Conservation (phyloP, 1,139 yeast genomes). For the Schwanniomyces etchellsii region DNA sequence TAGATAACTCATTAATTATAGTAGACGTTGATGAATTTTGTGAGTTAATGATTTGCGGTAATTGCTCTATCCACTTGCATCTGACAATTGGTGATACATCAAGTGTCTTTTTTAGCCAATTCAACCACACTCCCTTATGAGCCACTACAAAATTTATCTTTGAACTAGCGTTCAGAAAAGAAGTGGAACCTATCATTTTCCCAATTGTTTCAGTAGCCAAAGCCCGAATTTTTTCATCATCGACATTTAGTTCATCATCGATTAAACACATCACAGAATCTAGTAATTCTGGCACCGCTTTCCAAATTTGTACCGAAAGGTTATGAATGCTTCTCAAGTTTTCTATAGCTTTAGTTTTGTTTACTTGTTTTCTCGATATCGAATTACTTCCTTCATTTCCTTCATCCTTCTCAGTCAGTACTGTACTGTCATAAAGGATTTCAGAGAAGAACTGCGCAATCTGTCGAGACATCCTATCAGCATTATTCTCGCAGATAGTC, state of each 20-base stretch:
- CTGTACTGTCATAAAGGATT: conserved; percentile 49
- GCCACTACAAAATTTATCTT: conserved; percentile 53
- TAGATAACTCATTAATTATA: conserved; percentile 43
- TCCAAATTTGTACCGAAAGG: conserved; percentile 69
- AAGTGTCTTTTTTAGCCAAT: conserved; percentile 68
- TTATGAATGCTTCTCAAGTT: conserved; percentile 56
- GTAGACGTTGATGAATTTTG: conserved; percentile 46
- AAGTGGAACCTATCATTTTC: conserved; percentile 46
- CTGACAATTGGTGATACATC: conserved; percentile 67
- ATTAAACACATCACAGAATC: conserved; percentile 73
- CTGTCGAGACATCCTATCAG: conserved; percentile 72
- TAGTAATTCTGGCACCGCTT: conserved; percentile 66
- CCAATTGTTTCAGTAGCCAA: conserved; percentile 76
- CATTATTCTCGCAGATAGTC: conserved; percentile 62
- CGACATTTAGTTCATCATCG: conserved; percentile 76
- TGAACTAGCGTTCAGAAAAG: conserved; percentile 15
- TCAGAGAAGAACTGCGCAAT: conserved; percentile 81
- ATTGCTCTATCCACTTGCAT: conserved; percentile 61
- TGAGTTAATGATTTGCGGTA: conserved; percentile 24
- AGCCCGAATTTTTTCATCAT: conserved; percentile 54
- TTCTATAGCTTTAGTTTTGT: conserved; percentile 25
- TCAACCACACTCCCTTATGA: conserved; percentile 58
- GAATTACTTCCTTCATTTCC: conserved; percentile 6
- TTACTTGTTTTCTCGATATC: conserved; percentile 8
- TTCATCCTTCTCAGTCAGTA: conserved; percentile 19